A percentile compares a stretch with the other conserved stretches of the same genome.
Conservation (phyloP, 108 stramenopile genomes). For the Halocafeteria seosinensis region DNA sequence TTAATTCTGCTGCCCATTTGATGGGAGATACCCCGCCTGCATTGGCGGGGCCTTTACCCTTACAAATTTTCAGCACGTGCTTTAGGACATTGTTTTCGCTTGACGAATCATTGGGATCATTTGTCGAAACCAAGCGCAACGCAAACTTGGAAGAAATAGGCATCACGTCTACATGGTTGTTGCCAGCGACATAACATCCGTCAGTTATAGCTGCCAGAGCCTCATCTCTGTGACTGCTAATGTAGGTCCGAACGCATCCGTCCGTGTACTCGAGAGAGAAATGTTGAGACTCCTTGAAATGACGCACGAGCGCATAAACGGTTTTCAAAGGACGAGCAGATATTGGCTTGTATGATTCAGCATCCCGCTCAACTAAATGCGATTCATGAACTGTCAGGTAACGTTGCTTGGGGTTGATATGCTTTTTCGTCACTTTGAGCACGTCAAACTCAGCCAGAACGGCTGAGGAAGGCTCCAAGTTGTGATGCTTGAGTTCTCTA, state of each 20-base stretch:
- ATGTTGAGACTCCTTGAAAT: background rate
- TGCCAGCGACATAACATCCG: background rate
- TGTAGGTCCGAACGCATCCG: slow-evolving; percentile 1
- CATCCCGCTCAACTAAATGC: slow-evolving; percentile 2
- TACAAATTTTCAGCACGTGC: too few relatives aligned
- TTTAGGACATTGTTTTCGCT: too few relatives aligned
- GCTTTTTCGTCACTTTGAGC: background rate
- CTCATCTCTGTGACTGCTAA: background rate
- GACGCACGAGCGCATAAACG: slow-evolving; percentile 8
- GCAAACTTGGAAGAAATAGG: background rate
- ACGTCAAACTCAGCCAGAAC: background rate
- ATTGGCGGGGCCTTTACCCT: too few relatives aligned
- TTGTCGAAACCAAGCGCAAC: too few relatives aligned
- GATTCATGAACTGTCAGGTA: background rate
- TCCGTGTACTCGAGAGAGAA: slow-evolving; percentile 16
- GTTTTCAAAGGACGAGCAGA: background rate
- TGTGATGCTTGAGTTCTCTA: background rate
- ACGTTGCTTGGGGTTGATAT: background rate
- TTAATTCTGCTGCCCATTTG: too few relatives aligned
- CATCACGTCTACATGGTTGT: background rate
- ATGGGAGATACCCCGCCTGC: too few relatives aligned
- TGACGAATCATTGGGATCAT: too few relatives aligned
- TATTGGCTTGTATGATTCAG: slow-evolving; percentile 2
- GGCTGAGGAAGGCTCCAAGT: background rate
- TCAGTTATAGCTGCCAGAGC: background rate